Percentiles rank a stretch among this genome's conserved stretches.
Conservation (phyloP, 208 protist genomes). For the Acanthamoeba lenticulata region DNA sequence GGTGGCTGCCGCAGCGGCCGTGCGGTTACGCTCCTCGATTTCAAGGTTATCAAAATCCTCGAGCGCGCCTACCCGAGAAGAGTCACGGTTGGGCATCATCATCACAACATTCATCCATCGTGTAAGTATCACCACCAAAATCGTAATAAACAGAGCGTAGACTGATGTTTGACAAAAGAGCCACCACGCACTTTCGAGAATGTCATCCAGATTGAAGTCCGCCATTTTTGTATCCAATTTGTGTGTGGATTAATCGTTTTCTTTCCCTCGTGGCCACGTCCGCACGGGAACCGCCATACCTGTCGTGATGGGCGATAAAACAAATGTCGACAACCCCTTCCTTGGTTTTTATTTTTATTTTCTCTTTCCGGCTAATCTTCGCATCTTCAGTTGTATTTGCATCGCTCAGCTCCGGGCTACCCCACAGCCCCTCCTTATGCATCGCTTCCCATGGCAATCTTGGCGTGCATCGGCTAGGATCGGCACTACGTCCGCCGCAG, state of each 20-base stretch:
- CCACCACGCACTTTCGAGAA: slow-evolving; percentile 13
- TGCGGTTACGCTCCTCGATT: neutral
- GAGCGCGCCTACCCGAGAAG: slow-evolving; percentile 11
- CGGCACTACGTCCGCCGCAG: too few relatives aligned
- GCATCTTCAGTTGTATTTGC: too few relatives aligned
- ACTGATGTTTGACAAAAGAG: neutral
- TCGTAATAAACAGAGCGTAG: neutral
- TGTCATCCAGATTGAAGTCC: slow-evolving; percentile 62
- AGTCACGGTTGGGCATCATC: neutral
- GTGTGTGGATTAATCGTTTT: neutral
- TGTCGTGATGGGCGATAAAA: too few relatives aligned
- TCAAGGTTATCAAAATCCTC: slow-evolving; percentile 66
- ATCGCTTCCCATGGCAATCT: too few relatives aligned
- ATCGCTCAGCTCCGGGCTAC: too few relatives aligned
- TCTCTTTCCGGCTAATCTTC: too few relatives aligned
- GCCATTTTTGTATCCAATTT: neutral
- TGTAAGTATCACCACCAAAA: neutral
- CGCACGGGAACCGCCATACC: too few relatives aligned
- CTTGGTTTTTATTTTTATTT: too few relatives aligned
- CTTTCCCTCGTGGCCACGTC: too few relatives aligned
- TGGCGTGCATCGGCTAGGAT: too few relatives aligned
- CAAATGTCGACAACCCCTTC: too few relatives aligned
- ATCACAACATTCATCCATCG: neutral
- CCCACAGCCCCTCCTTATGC: too few relatives aligned
- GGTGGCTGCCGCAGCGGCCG: neutral